Percentiles rank a stretch among this genome's conserved stretches.
phyloP scores from a whole-genome alignment of 257 asterid species.

The Forsythia viridissima region DNA sequence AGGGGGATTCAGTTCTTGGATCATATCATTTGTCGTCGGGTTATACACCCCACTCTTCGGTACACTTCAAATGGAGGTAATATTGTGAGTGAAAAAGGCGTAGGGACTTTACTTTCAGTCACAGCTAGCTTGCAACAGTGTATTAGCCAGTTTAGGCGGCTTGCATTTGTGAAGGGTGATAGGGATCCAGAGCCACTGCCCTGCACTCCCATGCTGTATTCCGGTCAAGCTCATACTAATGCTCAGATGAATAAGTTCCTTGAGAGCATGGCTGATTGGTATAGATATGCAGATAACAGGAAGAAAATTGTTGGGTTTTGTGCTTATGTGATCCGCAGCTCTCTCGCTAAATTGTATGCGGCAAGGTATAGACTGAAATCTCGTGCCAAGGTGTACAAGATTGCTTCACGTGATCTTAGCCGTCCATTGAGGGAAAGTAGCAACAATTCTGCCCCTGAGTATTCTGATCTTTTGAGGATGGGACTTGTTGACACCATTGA shows the following conservation, averaged over 20 bases:
- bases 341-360: slow-evolving; percentile 91
- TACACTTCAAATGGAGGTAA: slow-evolving; percentile 84
- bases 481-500: slow-evolving; percentile 93
- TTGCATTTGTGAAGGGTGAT: slow-evolving; percentile 81
- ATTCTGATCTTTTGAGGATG: slow-evolving; percentile 90
- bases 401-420: slow-evolving; percentile 83
- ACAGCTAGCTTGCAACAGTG: slow-evolving; percentile 87
- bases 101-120: slow-evolving; percentile 89
- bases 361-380: slow-evolving; percentile 93
- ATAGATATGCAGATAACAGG: slow-evolving; percentile 87
- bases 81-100: slow-evolving; percentile 82
- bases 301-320: slow-evolving; percentile 93
- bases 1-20: slow-evolving; percentile 88
- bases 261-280: slow-evolving; percentile 98
- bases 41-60: slow-evolving; percentile 87
- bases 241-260: slow-evolving; percentile 92
- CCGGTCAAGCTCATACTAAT: slow-evolving; percentile 97
- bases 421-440: slow-evolving; percentile 73
- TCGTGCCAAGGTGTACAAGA: slow-evolving; percentile 89
- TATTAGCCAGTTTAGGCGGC: slow-evolving; percentile 74
- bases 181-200: slow-evolving; percentile 95
- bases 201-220: slow-evolving; percentile 93
- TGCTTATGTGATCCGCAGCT: slow-evolving; percentile 90
- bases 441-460: slow-evolving; percentile 88
- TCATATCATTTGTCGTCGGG: slow-evolving; percentile 82